Base-by-base conservation (phyloP, 169 alveolate species). In the Plasmodium cynomolgi region DNA sequence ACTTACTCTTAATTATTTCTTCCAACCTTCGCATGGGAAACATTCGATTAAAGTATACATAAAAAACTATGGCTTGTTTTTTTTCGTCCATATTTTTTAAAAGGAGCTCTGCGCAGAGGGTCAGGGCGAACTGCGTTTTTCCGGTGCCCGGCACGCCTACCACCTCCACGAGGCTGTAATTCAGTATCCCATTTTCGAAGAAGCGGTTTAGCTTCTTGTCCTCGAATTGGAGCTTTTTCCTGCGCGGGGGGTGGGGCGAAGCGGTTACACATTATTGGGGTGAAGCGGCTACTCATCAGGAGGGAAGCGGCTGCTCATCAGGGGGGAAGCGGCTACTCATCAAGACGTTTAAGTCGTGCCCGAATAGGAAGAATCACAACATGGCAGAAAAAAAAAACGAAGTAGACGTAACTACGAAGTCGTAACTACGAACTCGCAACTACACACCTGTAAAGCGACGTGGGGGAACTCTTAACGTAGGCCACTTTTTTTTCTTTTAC, bases 121-220 rank as follows among this genome's bases (percentile, higher is more conserved):
- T 86, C 17, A 86, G 47, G 8, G 86, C 93, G 23, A 86, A 79
- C 62, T 86, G 93, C 17, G 93, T 86, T 44, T 86, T 86, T 1
- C 93, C 93, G 29, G 81, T 86, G 8, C 93, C 93, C 33, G 84
- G 26, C 33, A 17, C n/a, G 71, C 93, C 93, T 33, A 86, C 68
- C 17, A 86, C 29, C 81, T 86, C 93, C 13, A 86, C 73, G 6
- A 86, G 50, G 9, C 93, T 86, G 50, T 86, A 75, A 31, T 86
- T 86, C 41, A 77, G 26, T 7, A 86, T 77, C 6, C 93, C 93
- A 86, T 86, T 77, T 50, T 86, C 93, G 72, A 86, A 86, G 72
- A 86, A 86, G 13, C 9, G 37, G 47, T 86, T 86, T 31, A 86
- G 81, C 41, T 86, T 86, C 26, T 86, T 34, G 68, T 77, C 37